Base-by-base conservation (phyloP, 169 alveolate genomes). In the Eimeria tenella region DNA sequence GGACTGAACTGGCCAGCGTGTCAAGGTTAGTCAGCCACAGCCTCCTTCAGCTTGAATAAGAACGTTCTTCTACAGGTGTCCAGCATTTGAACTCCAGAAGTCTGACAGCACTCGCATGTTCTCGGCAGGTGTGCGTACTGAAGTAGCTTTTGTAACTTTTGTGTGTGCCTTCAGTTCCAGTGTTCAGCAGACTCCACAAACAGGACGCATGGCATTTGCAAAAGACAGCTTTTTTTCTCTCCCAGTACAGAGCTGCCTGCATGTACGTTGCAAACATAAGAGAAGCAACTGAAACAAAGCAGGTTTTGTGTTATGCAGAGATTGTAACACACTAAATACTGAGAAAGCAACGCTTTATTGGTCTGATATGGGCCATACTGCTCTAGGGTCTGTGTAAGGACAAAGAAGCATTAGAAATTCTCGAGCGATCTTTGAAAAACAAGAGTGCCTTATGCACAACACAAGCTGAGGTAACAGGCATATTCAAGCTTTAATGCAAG, bases 1-100 rank as follows among this genome's bases (percentile, higher is more conserved):
- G 92, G 92, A 84, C 82, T 21, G 92, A 84, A 62, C 63, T 84
- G 73, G 92, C 92, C 81, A 84, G 55, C 81, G 50, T n/a, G 23
- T 42, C 23, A 8, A 84, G 92, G 92, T 84, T 58, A 84, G 90
- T 60, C n/a, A 25, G 42, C 3, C 86, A 7, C 0, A 75, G 19
- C 86, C 86, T 19, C 65, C 17, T 49, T 31, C 84, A 50, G 25
- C 62, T 74, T 49, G 23, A 49, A 31, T 31, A 31, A 31, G 42
- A 31, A 2, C 42, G 42, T 31, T 31, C 42, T 31, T 31, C 42
- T 31, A 2, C 42, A 31, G 42, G 42, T 31, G 0, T 31, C 42
- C 42, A 31, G 42, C 42, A 31, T 31, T 31, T 31, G 42, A 31
- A 31, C 42, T 31, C 2, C 42, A 31, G 42, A 31, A 2, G 42